phyloP scores from a whole-genome alignment of 179 eudicot genomes.

The Beta corolliflora region DNA sequence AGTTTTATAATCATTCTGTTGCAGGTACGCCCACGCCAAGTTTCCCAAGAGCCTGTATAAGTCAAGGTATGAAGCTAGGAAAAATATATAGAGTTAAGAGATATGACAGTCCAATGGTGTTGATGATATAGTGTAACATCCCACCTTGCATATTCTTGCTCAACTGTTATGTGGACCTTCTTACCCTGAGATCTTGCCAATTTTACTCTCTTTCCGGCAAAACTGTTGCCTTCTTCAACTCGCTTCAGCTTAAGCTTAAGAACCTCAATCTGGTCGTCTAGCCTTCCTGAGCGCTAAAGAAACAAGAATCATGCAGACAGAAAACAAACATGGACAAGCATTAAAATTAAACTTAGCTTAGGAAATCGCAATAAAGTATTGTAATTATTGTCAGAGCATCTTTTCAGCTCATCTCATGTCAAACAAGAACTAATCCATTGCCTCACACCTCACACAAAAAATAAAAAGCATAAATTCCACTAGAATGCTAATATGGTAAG shows the following conservation, averaged over 20 bases:
- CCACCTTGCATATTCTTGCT: constrained; percentile 87
- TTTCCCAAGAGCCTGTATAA: constrained; percentile 75
- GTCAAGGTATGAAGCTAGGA: constrained; percentile 9
- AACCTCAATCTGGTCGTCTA: constrained; percentile 73
- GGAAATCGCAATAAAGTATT: not conserved
- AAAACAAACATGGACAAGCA: not conserved
- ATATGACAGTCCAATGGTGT: not conserved
- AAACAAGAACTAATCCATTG: not conserved
- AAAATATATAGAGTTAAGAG: not conserved
- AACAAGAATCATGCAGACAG: not conserved
- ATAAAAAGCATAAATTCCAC: not conserved
- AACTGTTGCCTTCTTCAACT: constrained; percentile 61
- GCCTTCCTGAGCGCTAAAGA: constrained; percentile 69
- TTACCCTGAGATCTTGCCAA: constrained; percentile 80
- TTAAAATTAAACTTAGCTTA: not conserved
- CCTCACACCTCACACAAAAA: not conserved
- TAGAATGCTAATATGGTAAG: not conserved
- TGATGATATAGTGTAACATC: not conserved
- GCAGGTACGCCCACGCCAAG: constrained; percentile 93
- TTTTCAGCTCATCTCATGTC: not conserved
- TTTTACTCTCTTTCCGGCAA: constrained; percentile 58
- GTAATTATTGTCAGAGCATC: no score
- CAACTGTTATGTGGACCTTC: constrained; percentile 67
- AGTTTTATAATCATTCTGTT: constrained; percentile 53
- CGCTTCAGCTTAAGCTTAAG: constrained; percentile 60